Conservation (phyloP, 768 basidiomycete species). For the Leccinum olivaceopallidum region DNA sequence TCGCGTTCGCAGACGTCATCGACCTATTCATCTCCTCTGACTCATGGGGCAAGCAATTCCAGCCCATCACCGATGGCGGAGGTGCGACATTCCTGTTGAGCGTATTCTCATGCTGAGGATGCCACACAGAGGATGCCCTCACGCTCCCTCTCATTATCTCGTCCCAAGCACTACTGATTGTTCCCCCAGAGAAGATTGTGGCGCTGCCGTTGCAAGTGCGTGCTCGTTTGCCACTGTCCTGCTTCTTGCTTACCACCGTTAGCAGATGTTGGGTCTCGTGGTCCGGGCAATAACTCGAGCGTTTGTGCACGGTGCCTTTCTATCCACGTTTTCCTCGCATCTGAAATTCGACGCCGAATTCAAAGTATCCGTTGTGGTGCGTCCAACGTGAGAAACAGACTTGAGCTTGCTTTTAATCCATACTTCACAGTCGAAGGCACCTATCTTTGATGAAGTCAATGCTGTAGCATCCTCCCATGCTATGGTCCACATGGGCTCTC, state of each 20-base stretch:
- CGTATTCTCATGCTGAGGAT: slow-evolving; percentile 9
- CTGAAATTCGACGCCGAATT: slow-evolving; percentile 25
- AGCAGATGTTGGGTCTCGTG: slow-evolving; percentile 34
- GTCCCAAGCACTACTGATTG: slow-evolving; percentile 58
- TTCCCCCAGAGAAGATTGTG: slow-evolving; percentile 54
- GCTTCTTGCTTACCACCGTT: not conserved
- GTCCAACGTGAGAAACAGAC: not conserved
- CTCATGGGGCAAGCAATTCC: slow-evolving; percentile 72
- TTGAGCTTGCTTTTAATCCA: slow-evolving; percentile 2
- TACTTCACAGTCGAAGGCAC: slow-evolving; percentile 31
- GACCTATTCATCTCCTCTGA: slow-evolving; percentile 50
- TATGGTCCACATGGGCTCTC: slow-evolving; percentile 39
- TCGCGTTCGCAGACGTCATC: slow-evolving; percentile 74
- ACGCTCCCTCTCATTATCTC: slow-evolving; percentile 50
- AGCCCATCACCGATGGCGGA: slow-evolving; percentile 47
- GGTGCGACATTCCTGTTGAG: slow-evolving; percentile 28
- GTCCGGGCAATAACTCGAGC: slow-evolving; percentile 53
- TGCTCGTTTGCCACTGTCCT: slow-evolving; percentile 28
- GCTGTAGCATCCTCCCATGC: slow-evolving; percentile 35
- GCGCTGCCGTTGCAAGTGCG: slow-evolving; percentile 58
- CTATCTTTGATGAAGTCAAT: slow-evolving; percentile 37
- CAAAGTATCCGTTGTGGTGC: slow-evolving; percentile 21
- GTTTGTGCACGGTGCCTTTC: slow-evolving; percentile 57
- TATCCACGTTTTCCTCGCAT: slow-evolving; percentile 43
- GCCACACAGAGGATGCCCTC: slow-evolving; percentile 43